phyloP scores from a whole-genome alignment of 805 yeast species.

The Yamadazyma insecticola region DNA sequence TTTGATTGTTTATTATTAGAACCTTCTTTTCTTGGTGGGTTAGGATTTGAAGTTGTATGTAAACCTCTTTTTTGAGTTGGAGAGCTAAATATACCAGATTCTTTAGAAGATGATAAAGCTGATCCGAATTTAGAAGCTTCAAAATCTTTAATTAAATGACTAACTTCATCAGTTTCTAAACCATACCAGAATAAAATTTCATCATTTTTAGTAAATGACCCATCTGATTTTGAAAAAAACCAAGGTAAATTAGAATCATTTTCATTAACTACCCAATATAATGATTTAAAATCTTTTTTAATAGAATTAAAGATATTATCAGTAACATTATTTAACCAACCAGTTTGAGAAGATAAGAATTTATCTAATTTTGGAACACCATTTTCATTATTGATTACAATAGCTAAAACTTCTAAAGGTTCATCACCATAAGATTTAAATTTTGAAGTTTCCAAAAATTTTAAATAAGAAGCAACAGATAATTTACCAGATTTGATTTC shows the following conservation, averaged over 20 bases:
- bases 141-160: conserved; percentile 55
- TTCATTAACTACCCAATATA: conserved; percentile 89
- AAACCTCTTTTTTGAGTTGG: conserved; percentile 46
- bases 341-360: conserved; percentile 80
- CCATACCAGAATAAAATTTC: conserved; percentile 95
- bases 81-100: conserved; percentile 45
- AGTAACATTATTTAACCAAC: conserved; percentile 97
- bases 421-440: conserved; percentile 91
- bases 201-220: conserved; percentile 87
- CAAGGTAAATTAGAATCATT: conserved; percentile 87
- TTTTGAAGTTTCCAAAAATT: conserved; percentile 53
- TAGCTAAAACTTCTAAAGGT: conserved; percentile 90
- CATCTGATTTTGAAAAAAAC: conserved; percentile 91
- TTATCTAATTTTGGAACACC: conserved; percentile 71
- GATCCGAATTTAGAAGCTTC: conserved; percentile 24
- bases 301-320: conserved; percentile 88
- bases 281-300: conserved; percentile 62
- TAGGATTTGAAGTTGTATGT: conserved; percentile 42
- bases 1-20: conserved; percentile 57
- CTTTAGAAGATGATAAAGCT: conserved; percentile 34
- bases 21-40: conserved; percentile 68
- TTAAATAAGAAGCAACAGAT: conserved; percentile 78
- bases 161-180: conserved; percentile 58
- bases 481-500: conserved; percentile 65
- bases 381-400: conserved; percentile 50